phyloP scores from a whole-genome alignment of 2,329 filamentous ascomycete genomes.

The Hirsutella thompsonii region DNA sequence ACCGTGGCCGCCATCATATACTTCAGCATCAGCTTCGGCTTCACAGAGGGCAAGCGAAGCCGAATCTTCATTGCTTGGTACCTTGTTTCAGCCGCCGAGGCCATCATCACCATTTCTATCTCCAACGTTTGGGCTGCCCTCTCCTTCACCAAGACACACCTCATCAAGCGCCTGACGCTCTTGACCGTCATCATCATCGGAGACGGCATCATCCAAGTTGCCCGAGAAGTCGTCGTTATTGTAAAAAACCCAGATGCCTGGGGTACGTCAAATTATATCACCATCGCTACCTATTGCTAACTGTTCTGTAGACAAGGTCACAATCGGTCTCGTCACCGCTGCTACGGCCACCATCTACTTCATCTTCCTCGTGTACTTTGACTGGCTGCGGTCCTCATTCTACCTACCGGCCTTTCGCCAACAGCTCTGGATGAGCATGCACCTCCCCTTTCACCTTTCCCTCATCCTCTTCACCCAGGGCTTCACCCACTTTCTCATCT shows the following conservation, averaged over 20 bases:
- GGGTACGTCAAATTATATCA: constrained; percentile 18
- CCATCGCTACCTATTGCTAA: not conserved
- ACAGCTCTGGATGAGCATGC: constrained; percentile 42
- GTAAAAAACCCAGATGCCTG: constrained; percentile 26
- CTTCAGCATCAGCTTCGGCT: constrained; percentile 27
- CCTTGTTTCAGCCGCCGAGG: constrained; percentile 38
- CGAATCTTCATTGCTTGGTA: constrained; percentile 35
- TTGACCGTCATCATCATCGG: constrained; percentile 55
- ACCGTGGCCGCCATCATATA: constrained; percentile 23
- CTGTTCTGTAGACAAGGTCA: constrained; percentile 16
- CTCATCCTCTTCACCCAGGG: constrained; percentile 52
- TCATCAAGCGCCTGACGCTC: constrained; percentile 50
- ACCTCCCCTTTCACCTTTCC: constrained; percentile 51
- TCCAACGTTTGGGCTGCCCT: constrained; percentile 43
- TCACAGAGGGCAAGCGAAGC: constrained; percentile 17
- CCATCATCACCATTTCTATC: constrained; percentile 33
- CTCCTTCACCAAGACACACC: constrained; percentile 47
- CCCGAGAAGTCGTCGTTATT: constrained; percentile 35
- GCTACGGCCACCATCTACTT: constrained; percentile 29
- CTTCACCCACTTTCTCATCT: constrained; percentile 41
- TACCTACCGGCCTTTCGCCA: constrained; percentile 44
- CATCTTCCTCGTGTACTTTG: constrained; percentile 36
- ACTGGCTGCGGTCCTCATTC: constrained; percentile 50
- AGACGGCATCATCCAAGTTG: constrained; percentile 49
- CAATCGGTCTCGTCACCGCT: constrained; percentile 26